phyloP scores from a whole-genome alignment of 352 stramenopile genomes.

The Phytophthora tentaculata region DNA sequence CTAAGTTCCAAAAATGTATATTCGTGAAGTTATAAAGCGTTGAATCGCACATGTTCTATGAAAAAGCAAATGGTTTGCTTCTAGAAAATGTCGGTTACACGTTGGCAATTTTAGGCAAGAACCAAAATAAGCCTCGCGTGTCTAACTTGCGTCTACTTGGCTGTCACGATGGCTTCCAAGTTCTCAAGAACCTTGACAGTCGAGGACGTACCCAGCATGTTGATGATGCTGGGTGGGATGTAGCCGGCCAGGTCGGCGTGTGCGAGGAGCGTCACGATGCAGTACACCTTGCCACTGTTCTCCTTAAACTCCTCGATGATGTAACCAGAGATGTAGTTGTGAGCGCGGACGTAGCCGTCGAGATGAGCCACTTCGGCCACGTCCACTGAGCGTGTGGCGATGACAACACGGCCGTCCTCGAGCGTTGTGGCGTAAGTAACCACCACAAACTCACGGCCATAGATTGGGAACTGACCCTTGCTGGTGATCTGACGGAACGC shows the following conservation, averaged over 20 bases:
- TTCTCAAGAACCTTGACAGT: slow-evolving; percentile 83
- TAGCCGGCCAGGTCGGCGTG: slow-evolving; percentile 82
- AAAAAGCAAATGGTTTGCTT: slow-evolving; percentile 20
- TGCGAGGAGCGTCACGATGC: slow-evolving; percentile 75
- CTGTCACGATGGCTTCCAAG: slow-evolving; percentile 57
- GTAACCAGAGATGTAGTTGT: slow-evolving; percentile 81
- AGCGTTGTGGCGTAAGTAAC: slow-evolving; percentile 65
- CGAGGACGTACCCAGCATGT: slow-evolving; percentile 86
- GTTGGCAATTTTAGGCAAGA: not conserved
- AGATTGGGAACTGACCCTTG: slow-evolving; percentile 82
- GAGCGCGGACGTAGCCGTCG: slow-evolving; percentile 70
- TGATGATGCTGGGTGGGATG: slow-evolving; percentile 81
- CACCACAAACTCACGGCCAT: slow-evolving; percentile 76
- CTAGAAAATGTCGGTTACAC: slow-evolving; percentile 15
- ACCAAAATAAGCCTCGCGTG: not conserved
- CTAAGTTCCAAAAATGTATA: slow-evolving; percentile 33
- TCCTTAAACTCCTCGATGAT: slow-evolving; percentile 70
- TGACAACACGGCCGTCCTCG: slow-evolving; percentile 59
- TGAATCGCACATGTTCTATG: slow-evolving; percentile 9
- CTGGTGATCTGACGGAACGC: slow-evolving; percentile 76
- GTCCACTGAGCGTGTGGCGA: slow-evolving; percentile 71
- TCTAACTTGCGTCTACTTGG: slow-evolving; percentile 39
- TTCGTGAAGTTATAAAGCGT: slow-evolving; percentile 30
- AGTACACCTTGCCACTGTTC: slow-evolving; percentile 55
- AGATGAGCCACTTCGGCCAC: slow-evolving; percentile 51